Evolutionary conservation across 2,329 filamentous ascomycete species (phyloP), one percentile per base, ranked within the genome.

Genomic region (Ophiostoma angusticollis): DNA sequence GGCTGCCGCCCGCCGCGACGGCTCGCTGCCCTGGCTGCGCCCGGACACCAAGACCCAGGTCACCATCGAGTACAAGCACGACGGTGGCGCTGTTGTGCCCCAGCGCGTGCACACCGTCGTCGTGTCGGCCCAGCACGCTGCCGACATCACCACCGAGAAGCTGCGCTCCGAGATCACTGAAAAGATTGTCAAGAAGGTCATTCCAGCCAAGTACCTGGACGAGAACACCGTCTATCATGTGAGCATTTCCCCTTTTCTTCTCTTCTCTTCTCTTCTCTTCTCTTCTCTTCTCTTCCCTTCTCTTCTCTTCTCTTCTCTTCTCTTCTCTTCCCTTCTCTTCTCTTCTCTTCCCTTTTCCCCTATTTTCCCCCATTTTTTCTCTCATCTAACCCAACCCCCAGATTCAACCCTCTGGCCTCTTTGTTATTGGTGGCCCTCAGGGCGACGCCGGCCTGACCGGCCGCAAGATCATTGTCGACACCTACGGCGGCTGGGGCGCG

Each of bases 11-110:
- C 84, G 89, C 59, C 80, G 84, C 50, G 76, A 93, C 58, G 91
- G 91, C 56, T 72, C 72, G 58, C 74, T 95, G 47, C 81, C 89
- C 46, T 98, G 91, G 91, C 74, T 98, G 58, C 79, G 89, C 61
- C 91, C 91, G 49, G 91, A 98, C 68, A 98, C 91, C 71, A 98
- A 98, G 83, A 98, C 91, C 49, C 91, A 98, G 70, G 89, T 98
- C 64, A 98, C 91, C 50, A 73, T 98, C 56, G 91, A 98, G 78
- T 98, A 98, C 73, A 83, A 85, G 65, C 84, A 96, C 67, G 91
- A 98, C 61, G 78, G 79, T 59, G 86, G 91, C 60, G 91, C 86
- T 49, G 91, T 98, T 56, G 69, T 95, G 49, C 91, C 91, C 54
- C 69, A 84, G 58, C 80, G 87, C 55, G 91, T 96, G 47, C 83